phyloP scores from a whole-genome alignment of 768 basidiomycete species.

The Suillus paluster region DNA sequence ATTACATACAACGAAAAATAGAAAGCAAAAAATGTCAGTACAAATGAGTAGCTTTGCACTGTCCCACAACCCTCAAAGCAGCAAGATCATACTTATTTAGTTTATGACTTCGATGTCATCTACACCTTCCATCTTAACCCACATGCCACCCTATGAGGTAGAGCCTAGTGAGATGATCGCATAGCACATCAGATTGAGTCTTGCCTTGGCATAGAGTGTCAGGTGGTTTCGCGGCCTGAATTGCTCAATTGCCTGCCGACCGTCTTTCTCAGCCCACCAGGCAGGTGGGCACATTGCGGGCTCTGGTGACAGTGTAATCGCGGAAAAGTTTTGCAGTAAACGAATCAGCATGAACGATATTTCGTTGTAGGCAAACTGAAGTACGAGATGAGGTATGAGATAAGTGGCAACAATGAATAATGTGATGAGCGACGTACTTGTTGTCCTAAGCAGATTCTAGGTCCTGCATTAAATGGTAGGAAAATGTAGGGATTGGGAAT shows the following conservation, averaged over 20 bases:
- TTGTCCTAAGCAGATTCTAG: conserved; percentile 42
- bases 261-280: conserved; percentile 29
- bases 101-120: conserved; percentile 16
- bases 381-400: conserved; percentile 2
- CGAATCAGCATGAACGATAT: conserved; percentile 39
- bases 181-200: conserved; percentile 7
- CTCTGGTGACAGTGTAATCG: conserved; percentile 23
- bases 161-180: neutral
- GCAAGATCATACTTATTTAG: neutral
- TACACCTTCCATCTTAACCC: conserved; percentile 46
- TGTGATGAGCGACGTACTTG: conserved; percentile 33
- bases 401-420: conserved; percentile 13
- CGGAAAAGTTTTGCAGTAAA: conserved; percentile 32
- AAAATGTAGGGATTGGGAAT: conserved; percentile 46
- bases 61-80: neutral
- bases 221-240: conserved; percentile 33
- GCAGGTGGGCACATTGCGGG: conserved; percentile 29
- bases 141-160: conserved; percentile 46
- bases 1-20: neutral
- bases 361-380: conserved; percentile 40
- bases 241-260: conserved; percentile 30
- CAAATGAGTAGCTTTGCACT: neutral
- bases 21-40: neutral
- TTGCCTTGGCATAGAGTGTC: conserved; percentile 42
- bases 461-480: conserved; percentile 47